Conservation (phyloP, 2,329 filamentous ascomycete genomes). For the Talaromyces sp. region DNA sequence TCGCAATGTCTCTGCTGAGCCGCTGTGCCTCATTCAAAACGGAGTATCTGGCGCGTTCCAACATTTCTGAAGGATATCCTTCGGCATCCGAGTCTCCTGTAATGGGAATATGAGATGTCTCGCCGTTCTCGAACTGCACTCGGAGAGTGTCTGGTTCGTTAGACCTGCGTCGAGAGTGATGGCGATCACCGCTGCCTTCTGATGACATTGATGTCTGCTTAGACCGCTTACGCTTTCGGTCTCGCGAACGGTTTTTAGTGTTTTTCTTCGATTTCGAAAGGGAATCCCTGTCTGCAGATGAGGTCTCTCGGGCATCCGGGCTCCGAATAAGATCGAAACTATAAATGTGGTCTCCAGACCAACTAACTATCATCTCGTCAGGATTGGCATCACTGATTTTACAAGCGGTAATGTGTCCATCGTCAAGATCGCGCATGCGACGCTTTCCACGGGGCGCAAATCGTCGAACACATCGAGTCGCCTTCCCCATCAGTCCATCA, state of each 20-base stretch:
- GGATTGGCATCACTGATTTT: slow-evolving; percentile 71
- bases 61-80: slow-evolving; percentile 33
- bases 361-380: slow-evolving; percentile 69
- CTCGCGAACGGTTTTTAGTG: slow-evolving; percentile 31
- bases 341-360: slow-evolving; percentile 69
- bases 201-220: slow-evolving; percentile 50
- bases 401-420: slow-evolving; percentile 69
- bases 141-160: slow-evolving; percentile 47
- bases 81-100: slow-evolving; percentile 33
- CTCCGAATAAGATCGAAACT: slow-evolving; percentile 66
- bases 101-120: slow-evolving; percentile 61
- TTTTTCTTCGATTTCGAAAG: slow-evolving; percentile 20
- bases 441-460: slow-evolving; percentile 66
- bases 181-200: slow-evolving; percentile 47
- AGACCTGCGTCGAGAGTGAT: slow-evolving; percentile 47
- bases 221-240: slow-evolving; percentile 61
- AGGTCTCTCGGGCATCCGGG: slow-evolving; percentile 55
- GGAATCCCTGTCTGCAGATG: slow-evolving; percentile 28
- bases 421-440: slow-evolving; percentile 50
- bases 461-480: slow-evolving; percentile 67
- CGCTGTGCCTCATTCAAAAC: slow-evolving; percentile 57
- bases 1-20: slow-evolving; percentile 59
- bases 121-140: slow-evolving; percentile 62
- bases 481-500: slow-evolving; percentile 59
- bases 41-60: slow-evolving; percentile 47